A percentile compares a stretch with the other conserved stretches of the same genome.
Conservation (phyloP, 2,329 filamentous ascomycete genomes). For the Stemphylium vesicarium region DNA sequence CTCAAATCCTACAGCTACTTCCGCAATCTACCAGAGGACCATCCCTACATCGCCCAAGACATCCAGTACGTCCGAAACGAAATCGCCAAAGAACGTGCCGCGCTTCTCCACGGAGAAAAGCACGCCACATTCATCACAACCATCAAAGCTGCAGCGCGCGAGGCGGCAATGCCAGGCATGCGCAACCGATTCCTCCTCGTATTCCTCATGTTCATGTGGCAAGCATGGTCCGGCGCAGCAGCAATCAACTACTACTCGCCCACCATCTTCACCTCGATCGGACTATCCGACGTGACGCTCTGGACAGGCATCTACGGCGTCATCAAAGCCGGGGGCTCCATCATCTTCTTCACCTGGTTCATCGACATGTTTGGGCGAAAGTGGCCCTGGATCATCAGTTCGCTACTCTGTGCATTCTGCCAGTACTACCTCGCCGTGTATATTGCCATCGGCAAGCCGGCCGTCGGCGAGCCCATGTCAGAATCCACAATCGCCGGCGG, state of each 20-base stretch:
- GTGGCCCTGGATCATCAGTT: conserved; percentile 48
- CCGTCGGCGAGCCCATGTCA: conserved; percentile 34
- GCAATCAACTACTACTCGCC: conserved; percentile 50
- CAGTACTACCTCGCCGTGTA: conserved; percentile 49
- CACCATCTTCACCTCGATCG: conserved; percentile 47
- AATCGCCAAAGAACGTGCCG: conserved; percentile 40
- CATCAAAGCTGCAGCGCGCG: conserved; percentile 40
- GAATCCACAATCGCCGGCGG: conserved; percentile 46
- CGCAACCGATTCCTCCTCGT: conserved; percentile 50
- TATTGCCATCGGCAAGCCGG: conserved; percentile 45
- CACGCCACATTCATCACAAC: conserved; percentile 36
- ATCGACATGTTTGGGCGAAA: conserved; percentile 48
- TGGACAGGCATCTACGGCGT: conserved; percentile 49
- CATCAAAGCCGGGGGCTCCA: conserved; percentile 45
- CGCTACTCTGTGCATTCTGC: conserved; percentile 44
- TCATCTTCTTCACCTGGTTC: conserved; percentile 49
- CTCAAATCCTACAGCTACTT: conserved; percentile 51
- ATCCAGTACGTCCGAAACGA: conserved; percentile 40
- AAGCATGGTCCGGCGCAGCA: conserved; percentile 42
- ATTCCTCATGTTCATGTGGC: conserved; percentile 52
- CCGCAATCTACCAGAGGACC: conserved; percentile 53
- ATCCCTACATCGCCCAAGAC: conserved; percentile 51
- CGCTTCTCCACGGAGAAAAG: conserved; percentile 32
- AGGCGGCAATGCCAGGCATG: conserved; percentile 46
- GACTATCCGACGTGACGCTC: conserved; percentile 43